Evolutionary conservation across 306 rosid genomes (phyloP).

Genomic region (Cajanus cajan): DNA sequence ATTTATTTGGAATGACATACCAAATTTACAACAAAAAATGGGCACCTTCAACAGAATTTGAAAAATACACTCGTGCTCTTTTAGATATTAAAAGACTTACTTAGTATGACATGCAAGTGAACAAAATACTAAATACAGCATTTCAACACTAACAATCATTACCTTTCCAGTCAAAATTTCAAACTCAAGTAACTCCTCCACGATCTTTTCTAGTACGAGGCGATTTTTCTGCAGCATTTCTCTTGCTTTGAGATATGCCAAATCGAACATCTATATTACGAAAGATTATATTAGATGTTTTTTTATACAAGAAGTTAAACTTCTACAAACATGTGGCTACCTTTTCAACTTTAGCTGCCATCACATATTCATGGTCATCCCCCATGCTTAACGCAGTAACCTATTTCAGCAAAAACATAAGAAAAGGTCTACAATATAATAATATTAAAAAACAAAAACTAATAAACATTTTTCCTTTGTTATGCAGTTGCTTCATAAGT

Average conservation of each 20-base stretch:
- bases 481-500: not conserved
- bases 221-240: conserved; percentile 74
- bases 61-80: not conserved
- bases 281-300: conserved; percentile 21
- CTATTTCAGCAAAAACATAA: conserved; percentile 42
- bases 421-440: conserved; percentile 12
- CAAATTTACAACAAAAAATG: conserved; percentile 10
- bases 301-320: not conserved
- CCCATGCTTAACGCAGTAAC: conserved; percentile 89
- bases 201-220: conserved; percentile 78
- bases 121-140: conserved; percentile 18
- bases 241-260: conserved; percentile 84
- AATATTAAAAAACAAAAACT: conserved; percentile 2
- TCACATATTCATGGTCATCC: conserved; percentile 72
- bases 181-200: conserved; percentile 77
- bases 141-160: conserved; percentile 24
- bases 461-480: not conserved
- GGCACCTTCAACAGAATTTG: not conserved
- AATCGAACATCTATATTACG: conserved; percentile 65
- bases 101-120: not conserved
- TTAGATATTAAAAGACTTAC: not conserved
- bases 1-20: not conserved
- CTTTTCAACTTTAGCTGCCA: conserved; percentile 91
- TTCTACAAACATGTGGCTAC: conserved; percentile 33
- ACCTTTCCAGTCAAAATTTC: conserved; percentile 94